Conservation (phyloP, 306 rosid genomes). For the Adenanthera pavonina region DNA sequence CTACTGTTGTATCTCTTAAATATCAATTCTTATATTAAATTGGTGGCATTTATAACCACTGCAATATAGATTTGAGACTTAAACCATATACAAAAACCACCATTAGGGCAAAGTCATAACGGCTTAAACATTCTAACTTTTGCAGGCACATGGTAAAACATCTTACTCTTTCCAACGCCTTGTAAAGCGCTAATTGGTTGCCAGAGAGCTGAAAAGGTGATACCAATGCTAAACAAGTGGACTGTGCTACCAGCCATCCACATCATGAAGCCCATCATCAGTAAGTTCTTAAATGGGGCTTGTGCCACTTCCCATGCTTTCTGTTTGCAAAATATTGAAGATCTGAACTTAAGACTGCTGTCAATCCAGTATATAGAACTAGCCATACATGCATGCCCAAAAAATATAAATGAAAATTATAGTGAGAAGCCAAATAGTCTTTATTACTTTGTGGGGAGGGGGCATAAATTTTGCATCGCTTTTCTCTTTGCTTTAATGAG, state of each 20-base stretch:
- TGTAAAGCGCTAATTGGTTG: conserved; percentile 95
- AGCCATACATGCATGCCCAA: background rate
- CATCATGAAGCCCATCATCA: conserved; percentile 99
- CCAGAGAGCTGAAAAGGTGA: conserved; percentile 99
- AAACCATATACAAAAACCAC: background rate
- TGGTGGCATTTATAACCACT: background rate
- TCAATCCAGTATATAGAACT: background rate
- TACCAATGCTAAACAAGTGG: conserved; percentile 96
- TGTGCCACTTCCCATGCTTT: conserved; percentile 99
- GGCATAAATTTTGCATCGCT: background rate
- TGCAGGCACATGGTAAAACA: background rate
- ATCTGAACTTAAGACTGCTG: conserved; percentile 9
- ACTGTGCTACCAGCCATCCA: conserved; percentile 99
- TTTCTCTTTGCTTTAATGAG: background rate
- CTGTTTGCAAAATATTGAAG: conserved; percentile 51
- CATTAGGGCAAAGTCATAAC: background rate
- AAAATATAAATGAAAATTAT: background rate
- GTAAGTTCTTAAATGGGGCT: conserved; percentile 92
- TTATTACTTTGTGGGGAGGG: background rate
- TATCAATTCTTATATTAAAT: background rate
- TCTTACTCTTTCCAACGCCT: conserved; percentile 84
- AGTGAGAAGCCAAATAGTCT: background rate
- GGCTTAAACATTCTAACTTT: background rate
- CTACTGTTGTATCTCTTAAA: background rate
- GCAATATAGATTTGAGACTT: background rate